Percentiles rank a stretch among this genome's conserved stretches.
phyloP scores from a whole-genome alignment of 371 early-diverging fungal species.

The Coemansia sp. region DNA sequence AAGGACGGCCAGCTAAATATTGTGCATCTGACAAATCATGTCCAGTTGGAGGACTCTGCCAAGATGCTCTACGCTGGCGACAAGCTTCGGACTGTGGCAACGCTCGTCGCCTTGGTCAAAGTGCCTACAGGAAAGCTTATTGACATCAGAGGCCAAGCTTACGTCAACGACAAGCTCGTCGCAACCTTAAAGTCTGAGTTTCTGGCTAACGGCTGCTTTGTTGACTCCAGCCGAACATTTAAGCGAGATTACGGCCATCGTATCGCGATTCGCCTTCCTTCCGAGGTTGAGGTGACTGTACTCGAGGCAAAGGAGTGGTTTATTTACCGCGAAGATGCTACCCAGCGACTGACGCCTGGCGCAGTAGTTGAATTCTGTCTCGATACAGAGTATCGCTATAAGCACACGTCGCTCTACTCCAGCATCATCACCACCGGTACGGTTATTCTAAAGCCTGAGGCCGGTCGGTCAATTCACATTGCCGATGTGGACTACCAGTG shows the following conservation, averaged over 20 bases:
- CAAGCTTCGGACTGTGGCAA: too few relatives aligned
- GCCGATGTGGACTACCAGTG: conserved; percentile 71
- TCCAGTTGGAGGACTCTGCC: too few relatives aligned
- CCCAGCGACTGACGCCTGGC: conserved; percentile 61
- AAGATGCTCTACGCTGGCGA: too few relatives aligned
- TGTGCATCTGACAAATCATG: conserved; percentile 58
- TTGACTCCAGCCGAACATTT: conserved; percentile 56
- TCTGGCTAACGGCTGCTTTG: conserved; percentile 87
- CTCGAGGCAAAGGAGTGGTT: conserved; percentile 88
- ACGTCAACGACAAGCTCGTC: conserved; percentile 29
- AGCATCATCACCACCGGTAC: conserved; percentile 74
- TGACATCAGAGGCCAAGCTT: background rate
- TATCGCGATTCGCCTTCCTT: conserved; percentile 66
- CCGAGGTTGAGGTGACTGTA: conserved; percentile 66
- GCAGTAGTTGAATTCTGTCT: conserved; percentile 73
- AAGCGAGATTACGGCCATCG: conserved; percentile 58
- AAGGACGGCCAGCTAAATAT: conserved; percentile 85
- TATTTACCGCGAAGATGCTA: conserved; percentile 65
- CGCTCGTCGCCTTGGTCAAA: conserved; percentile 26
- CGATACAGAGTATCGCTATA: conserved; percentile 73
- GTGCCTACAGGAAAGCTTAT: conserved; percentile 73
- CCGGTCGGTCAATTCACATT: conserved; percentile 58
- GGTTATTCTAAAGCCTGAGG: conserved; percentile 68
- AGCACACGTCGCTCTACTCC: conserved; percentile 61
- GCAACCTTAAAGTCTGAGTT: conserved; percentile 55